Evolutionary conservation across 148 eudicot genomes (phyloP).

Genomic region (Rhododendron ovatum): DNA sequence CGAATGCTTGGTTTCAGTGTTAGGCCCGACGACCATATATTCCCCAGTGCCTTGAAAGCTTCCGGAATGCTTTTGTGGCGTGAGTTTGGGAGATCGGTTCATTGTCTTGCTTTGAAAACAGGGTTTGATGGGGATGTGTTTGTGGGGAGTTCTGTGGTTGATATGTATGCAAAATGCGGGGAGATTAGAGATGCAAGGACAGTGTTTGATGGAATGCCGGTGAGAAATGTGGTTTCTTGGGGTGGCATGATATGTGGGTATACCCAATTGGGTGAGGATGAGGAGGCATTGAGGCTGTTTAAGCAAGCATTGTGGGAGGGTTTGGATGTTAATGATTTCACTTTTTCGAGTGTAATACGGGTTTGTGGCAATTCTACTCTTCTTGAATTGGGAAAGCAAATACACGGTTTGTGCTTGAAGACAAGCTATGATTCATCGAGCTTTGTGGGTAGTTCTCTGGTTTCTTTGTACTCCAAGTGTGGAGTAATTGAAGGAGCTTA

Average conservation of each 20-base stretch:
- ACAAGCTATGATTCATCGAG: slow-evolving; percentile 52
- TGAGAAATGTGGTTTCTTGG: slow-evolving; percentile 87
- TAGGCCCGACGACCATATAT: slow-evolving; percentile 29
- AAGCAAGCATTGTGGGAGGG: slow-evolving; percentile 45
- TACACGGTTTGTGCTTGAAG: slow-evolving; percentile 66
- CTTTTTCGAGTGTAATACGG: slow-evolving; percentile 70
- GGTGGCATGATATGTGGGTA: slow-evolving; percentile 85
- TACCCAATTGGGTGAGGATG: slow-evolving; percentile 63
- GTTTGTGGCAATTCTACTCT: slow-evolving; percentile 73
- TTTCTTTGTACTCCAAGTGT: slow-evolving; percentile 82
- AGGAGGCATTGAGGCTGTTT: slow-evolving; percentile 71
- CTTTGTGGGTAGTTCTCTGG: slow-evolving; percentile 79
- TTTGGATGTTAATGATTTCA: slow-evolving; percentile 82
- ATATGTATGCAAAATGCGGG: slow-evolving; percentile 82
- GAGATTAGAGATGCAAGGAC: slow-evolving; percentile 51
- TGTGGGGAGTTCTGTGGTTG: slow-evolving; percentile 72
- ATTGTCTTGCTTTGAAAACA: slow-evolving; percentile 54
- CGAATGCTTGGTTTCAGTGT: slow-evolving; percentile 23
- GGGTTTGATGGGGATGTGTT: slow-evolving; percentile 63
- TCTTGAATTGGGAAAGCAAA: slow-evolving; percentile 66
- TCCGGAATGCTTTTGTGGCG: slow-evolving; percentile 37
- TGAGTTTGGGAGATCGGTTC: slow-evolving; percentile 50
- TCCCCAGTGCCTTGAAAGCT: slow-evolving; percentile 48
- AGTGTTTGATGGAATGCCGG: slow-evolving; percentile 79
- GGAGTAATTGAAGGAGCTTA: slow-evolving; percentile 66